Conservation (phyloP, 257 asterid species). For the Orobanche coerulescens region DNA sequence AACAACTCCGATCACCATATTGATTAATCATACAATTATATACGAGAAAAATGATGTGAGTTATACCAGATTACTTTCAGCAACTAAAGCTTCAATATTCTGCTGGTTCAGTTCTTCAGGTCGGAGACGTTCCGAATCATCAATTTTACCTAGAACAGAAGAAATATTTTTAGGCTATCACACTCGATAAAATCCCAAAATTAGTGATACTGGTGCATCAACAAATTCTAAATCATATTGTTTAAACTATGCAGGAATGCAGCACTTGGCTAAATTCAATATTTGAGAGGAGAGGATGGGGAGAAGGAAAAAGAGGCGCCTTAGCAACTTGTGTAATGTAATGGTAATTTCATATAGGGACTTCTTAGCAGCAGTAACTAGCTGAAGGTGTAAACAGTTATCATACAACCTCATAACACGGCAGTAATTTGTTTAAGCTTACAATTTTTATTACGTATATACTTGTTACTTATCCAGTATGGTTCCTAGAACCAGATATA, state of each 20-base stretch:
- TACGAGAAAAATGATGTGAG: constrained; percentile 20
- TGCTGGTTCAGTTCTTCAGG: constrained; percentile 97
- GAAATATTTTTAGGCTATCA: constrained; percentile 8
- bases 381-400: constrained; percentile 4
- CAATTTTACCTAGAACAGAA: constrained; percentile 45
- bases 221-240: not conserved
- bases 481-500: constrained; percentile 16
- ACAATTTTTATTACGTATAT: not conserved
- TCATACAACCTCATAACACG: not conserved
- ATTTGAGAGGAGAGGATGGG: not conserved
- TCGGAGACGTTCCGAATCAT: constrained; percentile 78
- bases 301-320: constrained; percentile 5
- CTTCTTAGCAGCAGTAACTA: constrained; percentile 5
- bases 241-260: not conserved
- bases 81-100: constrained; percentile 95
- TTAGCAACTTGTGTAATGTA: not conserved
- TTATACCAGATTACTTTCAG: constrained; percentile 92
- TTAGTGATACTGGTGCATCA: not conserved
- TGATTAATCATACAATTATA: constrained; percentile 12
- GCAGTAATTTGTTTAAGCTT: not conserved
- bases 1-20: constrained; percentile 14
- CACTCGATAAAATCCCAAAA: constrained; percentile 2
- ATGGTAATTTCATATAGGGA: constrained; percentile 1
- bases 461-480: constrained; percentile 10
- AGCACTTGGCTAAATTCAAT: not conserved